These are phyloP conservation scores for Pleurotus platypus DNA, from an alignment of 768 basidiomycete species.

Conservation along the genomic window DNA sequence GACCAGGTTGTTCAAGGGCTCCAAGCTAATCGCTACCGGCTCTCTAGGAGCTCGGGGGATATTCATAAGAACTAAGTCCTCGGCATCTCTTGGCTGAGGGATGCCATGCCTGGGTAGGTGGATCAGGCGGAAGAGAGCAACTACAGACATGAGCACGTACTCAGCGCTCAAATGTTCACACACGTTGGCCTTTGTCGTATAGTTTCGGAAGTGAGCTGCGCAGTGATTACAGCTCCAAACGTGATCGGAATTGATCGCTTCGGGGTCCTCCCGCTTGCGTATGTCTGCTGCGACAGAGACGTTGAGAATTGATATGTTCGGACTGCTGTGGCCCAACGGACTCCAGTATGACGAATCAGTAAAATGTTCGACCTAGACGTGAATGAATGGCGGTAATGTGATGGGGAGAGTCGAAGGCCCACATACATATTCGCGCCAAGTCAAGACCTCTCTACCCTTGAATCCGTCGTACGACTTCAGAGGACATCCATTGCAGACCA, in stretches of 20 bases:
- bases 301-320: conserved; percentile 3
- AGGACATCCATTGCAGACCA: conserved; percentile 3
- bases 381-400: not conserved
- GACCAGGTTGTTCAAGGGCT: conserved; percentile 2
- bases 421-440: conserved; percentile 7
- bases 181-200: not conserved
- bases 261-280: not conserved
- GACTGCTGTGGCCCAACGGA: not conserved
- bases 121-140: not conserved
- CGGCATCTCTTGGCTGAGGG: not conserved
- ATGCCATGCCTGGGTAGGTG: not conserved
- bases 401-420: not conserved
- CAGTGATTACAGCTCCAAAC: conserved; percentile 4
- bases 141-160: not conserved
- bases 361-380: not conserved
- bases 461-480: not conserved
- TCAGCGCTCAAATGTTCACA: not conserved
- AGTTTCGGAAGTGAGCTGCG: not conserved
- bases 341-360: conserved; percentile 2
- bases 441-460: not conserved
- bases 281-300: not conserved
- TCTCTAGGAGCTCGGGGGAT: not conserved
- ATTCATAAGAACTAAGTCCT: not conserved
- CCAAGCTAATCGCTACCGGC: conserved; percentile 1
- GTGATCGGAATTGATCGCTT: not conserved